phyloP scores from a whole-genome alignment of 148 eudicot genomes.

The Fagopyrum esculentum region DNA sequence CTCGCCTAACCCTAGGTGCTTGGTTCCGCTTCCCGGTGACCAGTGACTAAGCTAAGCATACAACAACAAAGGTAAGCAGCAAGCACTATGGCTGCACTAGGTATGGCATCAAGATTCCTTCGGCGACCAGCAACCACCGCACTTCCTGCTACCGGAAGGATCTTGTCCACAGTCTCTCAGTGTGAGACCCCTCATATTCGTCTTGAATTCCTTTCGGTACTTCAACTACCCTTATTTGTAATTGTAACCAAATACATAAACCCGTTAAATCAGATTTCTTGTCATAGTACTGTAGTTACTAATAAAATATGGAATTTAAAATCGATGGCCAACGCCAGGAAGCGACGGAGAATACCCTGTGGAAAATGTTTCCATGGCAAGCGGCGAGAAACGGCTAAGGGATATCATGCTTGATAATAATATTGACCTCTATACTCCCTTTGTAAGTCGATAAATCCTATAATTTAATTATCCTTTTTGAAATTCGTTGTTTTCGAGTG shows the following conservation, averaged over 20 bases:
- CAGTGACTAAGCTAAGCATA: too few relatives aligned
- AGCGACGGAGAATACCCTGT: not conserved
- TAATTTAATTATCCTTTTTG: not conserved
- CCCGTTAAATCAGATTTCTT: too few relatives aligned
- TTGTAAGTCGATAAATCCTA: not conserved
- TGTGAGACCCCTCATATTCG: not conserved
- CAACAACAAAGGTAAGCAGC: too few relatives aligned
- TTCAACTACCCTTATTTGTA: not conserved
- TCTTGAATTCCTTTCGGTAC: not conserved
- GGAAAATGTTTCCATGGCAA: not conserved
- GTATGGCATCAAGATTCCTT: not conserved
- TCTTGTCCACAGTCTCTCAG: not conserved
- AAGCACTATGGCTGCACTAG: not conserved
- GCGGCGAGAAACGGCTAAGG: conserved; percentile 8
- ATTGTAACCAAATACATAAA: not conserved
- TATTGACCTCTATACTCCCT: not conserved
- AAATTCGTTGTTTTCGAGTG: not conserved
- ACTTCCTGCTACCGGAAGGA: not conserved
- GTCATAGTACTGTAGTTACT: not conserved
- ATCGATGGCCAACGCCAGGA: not conserved
- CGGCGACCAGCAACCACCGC: not conserved
- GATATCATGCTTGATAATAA: conserved; percentile 1
- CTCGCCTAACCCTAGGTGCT: too few relatives aligned
- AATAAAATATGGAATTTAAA: not conserved
- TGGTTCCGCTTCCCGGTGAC: too few relatives aligned